A percentile compares a stretch with the other conserved stretches of the same genome.
Conservation (phyloP, 2,329 filamentous ascomycete genomes). For the Ophiostoma pallidulum region DNA sequence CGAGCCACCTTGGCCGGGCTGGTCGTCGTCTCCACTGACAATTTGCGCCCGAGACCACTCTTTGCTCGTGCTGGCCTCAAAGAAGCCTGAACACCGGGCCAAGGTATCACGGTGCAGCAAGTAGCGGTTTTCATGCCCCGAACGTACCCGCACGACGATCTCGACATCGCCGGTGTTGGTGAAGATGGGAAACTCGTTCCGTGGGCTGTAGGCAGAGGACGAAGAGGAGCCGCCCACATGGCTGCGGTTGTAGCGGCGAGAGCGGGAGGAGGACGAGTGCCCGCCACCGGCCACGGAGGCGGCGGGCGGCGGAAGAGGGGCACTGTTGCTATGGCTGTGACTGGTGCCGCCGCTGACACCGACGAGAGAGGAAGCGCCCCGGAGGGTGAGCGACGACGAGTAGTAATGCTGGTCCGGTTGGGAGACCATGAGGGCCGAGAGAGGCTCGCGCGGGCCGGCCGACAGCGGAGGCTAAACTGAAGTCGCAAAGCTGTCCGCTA, state of each 20-base stretch:
- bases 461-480: neutral
- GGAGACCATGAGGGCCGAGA: slow-evolving; percentile 24
- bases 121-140: slow-evolving; percentile 70
- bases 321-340: slow-evolving; percentile 15
- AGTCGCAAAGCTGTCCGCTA: neutral
- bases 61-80: slow-evolving; percentile 73
- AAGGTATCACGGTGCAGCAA: slow-evolving; percentile 80
- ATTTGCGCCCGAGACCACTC: slow-evolving; percentile 55
- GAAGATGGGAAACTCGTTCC: slow-evolving; percentile 91
- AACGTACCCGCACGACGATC: slow-evolving; percentile 59
- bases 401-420: slow-evolving; percentile 22
- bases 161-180: slow-evolving; percentile 87
- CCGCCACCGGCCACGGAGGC: slow-evolving; percentile 6
- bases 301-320: slow-evolving; percentile 14
- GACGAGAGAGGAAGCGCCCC: slow-evolving; percentile 25
- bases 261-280: slow-evolving; percentile 13
- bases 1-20: neutral
- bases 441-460: neutral
- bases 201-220: slow-evolving; percentile 43
- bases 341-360: slow-evolving; percentile 13
- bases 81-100: slow-evolving; percentile 86
- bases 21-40: neutral
- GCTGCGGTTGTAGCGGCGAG: slow-evolving; percentile 60
- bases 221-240: slow-evolving; percentile 59
- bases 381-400: slow-evolving; percentile 25